These are phyloP conservation scores for Kluyveromyces sp. DNA, from an alignment of 1,139 yeast genomes.

Conservation along the genomic window DNA sequence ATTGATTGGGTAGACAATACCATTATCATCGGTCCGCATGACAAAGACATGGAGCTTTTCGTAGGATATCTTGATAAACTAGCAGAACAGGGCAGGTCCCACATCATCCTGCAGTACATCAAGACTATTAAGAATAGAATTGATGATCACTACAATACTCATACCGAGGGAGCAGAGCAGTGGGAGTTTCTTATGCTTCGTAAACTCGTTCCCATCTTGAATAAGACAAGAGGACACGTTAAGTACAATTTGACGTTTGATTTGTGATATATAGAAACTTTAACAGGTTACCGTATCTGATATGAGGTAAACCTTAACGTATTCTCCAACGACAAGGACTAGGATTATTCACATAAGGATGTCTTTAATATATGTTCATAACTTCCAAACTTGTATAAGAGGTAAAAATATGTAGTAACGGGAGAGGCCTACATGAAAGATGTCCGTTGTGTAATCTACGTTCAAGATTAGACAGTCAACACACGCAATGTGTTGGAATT, in stretches of 20 bases:
- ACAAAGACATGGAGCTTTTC: conserved; percentile 45
- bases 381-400: background rate
- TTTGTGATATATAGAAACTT: background rate
- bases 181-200: conserved; percentile 29
- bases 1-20: conserved; percentile 46
- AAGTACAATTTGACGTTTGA: conserved; percentile 1
- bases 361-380: background rate
- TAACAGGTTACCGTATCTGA: too few relatives aligned
- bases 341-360: too few relatives aligned
- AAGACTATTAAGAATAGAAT: conserved; percentile 20
- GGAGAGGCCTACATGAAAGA: background rate
- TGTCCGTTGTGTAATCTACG: background rate
- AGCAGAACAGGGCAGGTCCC: conserved; percentile 16
- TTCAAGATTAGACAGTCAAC: conserved; percentile 35
- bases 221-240: conserved; percentile 10
- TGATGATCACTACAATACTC: conserved; percentile 9
- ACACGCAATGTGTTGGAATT: conserved; percentile 96
- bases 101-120: conserved; percentile 17
- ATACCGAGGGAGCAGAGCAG: conserved; percentile 21
- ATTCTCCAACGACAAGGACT: too few relatives aligned
- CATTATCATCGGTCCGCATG: conserved; percentile 49
- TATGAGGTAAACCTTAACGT: too few relatives aligned
- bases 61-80: conserved; percentile 26
- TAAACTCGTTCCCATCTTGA: conserved; percentile 22
- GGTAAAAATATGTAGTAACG: too few relatives aligned